Evolutionary conservation across 306 rosid genomes (phyloP), one percentile per base, ranked within the genome.

Genomic region (Cicer pinnatifidum): DNA sequence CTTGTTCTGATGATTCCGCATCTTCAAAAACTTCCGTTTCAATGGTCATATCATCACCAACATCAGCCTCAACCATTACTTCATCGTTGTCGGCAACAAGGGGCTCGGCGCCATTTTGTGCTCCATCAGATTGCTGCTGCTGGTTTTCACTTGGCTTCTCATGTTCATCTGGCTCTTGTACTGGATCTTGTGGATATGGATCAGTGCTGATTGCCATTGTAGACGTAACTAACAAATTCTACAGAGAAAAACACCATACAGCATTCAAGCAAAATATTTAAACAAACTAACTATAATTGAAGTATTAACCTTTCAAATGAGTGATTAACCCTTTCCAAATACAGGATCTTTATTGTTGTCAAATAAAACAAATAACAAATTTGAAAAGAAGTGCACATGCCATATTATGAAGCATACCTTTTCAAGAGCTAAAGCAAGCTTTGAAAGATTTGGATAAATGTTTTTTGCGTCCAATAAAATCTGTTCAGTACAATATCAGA

Each of bases 391-490:
- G 38, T 9, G 39, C 23, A 52, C n/a, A 37, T 15, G 45, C 45
- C 47, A 76, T 48, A 73, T 65, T 63, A 48, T 37, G 59, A 74
- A 67, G 76, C 59, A 67, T 87, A 94, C 99, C 97, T 94, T 94
- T 69, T 94, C 99, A 56, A 94, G 89, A 20, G 99, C 99, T 78
- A 91, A 84, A 33, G 88, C 96, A 73, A 94, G 99, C 88, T 94
- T 91, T 46, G 90, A 91, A 71, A 89, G 92, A 64, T 83, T 90
- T 23, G 97, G 99, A 78, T 94, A 94, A 73, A 89, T 87, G 72
- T 75, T 80, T 37, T 57, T 85, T 35, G 97, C 90, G 45, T 89
- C 96, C 86, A 94, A 81, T 38, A 94, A 87, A 74, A 94, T 94
- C 99, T 94, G 95, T 64, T 66, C 66, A 44, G 75, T 40, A 69